A percentile compares a stretch with the other conserved stretches of the same genome.
phyloP scores from a whole-genome alignment of 2,329 filamentous ascomycete genomes.

The Apiospora marii region DNA sequence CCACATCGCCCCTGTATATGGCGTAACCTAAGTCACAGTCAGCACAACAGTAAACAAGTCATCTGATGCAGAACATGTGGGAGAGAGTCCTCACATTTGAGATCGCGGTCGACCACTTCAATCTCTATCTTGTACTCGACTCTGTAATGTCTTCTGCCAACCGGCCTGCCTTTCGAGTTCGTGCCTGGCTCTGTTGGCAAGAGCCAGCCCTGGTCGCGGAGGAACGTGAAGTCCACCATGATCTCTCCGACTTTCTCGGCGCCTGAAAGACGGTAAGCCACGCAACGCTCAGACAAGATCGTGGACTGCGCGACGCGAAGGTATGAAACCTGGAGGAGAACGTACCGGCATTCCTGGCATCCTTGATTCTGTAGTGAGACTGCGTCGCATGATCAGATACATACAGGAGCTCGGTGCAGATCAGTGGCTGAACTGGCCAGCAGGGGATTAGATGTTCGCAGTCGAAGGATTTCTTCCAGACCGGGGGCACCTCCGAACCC shows the following conservation, averaged over 20 bases:
- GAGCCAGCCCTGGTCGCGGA: conserved; percentile 33
- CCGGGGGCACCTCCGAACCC: conserved; percentile 25
- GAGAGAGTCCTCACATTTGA: conserved; percentile 36
- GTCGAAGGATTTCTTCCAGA: conserved; percentile 26
- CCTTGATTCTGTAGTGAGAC: conserved; percentile 33
- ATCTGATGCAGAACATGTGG: not conserved
- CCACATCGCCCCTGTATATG: not conserved
- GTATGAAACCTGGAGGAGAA: not conserved
- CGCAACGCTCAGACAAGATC: not conserved
- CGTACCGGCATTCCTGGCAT: conserved; percentile 30
- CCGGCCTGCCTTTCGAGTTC: conserved; percentile 7
- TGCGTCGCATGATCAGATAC: conserved; percentile 28
- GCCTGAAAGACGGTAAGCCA: conserved; percentile 30
- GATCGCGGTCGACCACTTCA: conserved; percentile 36
- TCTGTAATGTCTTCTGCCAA: conserved; percentile 31
- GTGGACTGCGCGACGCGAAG: too few species aligned
- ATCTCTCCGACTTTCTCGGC: conserved; percentile 37
- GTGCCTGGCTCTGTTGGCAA: conserved; percentile 27
- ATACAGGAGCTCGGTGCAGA: conserved; percentile 34
- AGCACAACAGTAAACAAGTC: not conserved
- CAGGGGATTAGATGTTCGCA: conserved; percentile 20
- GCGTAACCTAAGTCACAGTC: conserved; percentile 17
- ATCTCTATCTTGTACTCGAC: conserved; percentile 38
- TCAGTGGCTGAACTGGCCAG: not conserved
- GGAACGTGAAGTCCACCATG: conserved; percentile 38